These are phyloP conservation scores for Debaryomyces subglobosus DNA, from an alignment of 1,139 yeast genomes.

Conservation along the genomic window DNA sequence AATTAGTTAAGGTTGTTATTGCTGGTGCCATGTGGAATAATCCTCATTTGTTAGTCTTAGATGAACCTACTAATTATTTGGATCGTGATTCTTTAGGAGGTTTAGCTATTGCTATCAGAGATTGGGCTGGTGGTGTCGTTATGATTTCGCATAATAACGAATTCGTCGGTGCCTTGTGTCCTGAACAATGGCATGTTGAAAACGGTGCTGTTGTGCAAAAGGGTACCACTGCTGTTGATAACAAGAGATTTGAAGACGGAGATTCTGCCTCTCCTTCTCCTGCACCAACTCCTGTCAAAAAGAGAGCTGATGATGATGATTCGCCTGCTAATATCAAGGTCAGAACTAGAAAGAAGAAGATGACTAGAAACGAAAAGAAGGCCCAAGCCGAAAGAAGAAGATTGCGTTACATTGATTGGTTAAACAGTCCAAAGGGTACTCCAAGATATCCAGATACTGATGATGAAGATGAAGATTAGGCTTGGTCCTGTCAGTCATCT, in stretches of 20 bases:
- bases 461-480: slow-evolving; percentile 66
- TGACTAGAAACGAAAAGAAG: slow-evolving; percentile 96
- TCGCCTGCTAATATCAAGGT: slow-evolving; percentile 97
- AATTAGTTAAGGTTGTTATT: slow-evolving; percentile 95
- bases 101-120: slow-evolving; percentile 93
- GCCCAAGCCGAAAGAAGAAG: slow-evolving; percentile 91
- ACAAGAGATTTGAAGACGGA: slow-evolving; percentile 75
- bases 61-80: slow-evolving; percentile 97
- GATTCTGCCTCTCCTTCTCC: slow-evolving; percentile 40
- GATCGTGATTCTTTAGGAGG: slow-evolving; percentile 99
- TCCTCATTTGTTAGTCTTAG: slow-evolving; percentile 95
- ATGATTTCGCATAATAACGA: slow-evolving; percentile 98
- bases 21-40: slow-evolving; percentile 99
- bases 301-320: slow-evolving; percentile 70
- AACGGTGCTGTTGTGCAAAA: slow-evolving; percentile 87
- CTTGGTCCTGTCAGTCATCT: neutral
- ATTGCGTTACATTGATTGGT: slow-evolving; percentile 91
- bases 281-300: slow-evolving; percentile 36
- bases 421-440: slow-evolving; percentile 94
- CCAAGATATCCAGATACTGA: slow-evolving; percentile 94
- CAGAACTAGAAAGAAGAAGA: slow-evolving; percentile 88
- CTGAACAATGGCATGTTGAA: slow-evolving; percentile 97
- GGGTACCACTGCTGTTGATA: slow-evolving; percentile 76
- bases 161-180: slow-evolving; percentile 95
- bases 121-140: slow-evolving; percentile 97